phyloP scores from a whole-genome alignment of 23 red algal species.

The Gracilaria caudata region DNA sequence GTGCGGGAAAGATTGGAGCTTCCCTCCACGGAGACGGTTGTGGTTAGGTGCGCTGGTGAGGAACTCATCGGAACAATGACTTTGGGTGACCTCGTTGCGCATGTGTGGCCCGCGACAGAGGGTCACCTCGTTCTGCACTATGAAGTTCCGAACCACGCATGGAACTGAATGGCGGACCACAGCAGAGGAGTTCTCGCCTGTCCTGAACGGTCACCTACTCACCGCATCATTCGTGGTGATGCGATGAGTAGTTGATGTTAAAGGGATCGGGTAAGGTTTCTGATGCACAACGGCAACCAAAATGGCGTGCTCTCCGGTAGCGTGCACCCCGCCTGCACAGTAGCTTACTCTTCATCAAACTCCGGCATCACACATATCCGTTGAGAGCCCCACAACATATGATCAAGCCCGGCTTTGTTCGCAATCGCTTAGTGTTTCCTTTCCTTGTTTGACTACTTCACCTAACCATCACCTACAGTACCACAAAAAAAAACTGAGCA shows the following conservation, averaged over 20 bases:
- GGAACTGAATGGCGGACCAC: background rate
- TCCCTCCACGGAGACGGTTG: background rate
- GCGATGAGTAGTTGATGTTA: too few relatives aligned
- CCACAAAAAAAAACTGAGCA: background rate
- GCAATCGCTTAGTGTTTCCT: conserved; percentile 2
- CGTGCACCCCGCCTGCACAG: background rate
- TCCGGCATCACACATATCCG: background rate
- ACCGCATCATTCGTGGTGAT: background rate
- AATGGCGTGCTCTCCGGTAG: background rate
- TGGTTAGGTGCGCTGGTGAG: conserved; percentile 32
- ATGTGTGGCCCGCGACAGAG: conserved; percentile 51
- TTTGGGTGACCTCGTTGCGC: conserved; percentile 23
- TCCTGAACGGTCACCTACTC: background rate
- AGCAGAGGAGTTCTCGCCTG: background rate
- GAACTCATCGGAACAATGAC: conserved; percentile 39
- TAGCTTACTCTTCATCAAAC: background rate
- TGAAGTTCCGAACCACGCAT: background rate
- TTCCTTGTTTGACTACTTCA: background rate
- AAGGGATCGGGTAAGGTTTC: background rate
- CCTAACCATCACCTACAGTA: background rate
- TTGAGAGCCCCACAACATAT: background rate
- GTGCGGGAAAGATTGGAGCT: conserved; percentile 25
- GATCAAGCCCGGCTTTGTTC: background rate
- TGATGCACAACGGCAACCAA: background rate
- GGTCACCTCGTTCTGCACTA: conserved; percentile 50